Percentiles rank a stretch among this genome's conserved stretches.
phyloP scores from a whole-genome alignment of 2,329 filamentous ascomycete species.

The Fusarium mangiferae region DNA sequence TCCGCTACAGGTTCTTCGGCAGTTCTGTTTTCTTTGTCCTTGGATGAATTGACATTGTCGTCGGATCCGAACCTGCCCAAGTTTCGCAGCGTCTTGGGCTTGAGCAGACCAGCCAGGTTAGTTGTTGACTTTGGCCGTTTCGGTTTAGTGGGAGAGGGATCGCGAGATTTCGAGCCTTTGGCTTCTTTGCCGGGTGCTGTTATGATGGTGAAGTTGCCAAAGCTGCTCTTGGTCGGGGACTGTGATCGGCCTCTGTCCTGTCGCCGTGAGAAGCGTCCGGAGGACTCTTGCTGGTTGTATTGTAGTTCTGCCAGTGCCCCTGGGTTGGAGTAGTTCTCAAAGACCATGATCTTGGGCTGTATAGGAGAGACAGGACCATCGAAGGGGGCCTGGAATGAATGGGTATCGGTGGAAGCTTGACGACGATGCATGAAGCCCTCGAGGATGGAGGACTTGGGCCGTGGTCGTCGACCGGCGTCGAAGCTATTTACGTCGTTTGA shows the following conservation, averaged over 20 bases:
- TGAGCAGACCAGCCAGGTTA: conserved; percentile 81
- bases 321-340: conserved; percentile 52
- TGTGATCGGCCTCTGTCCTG: conserved; percentile 51
- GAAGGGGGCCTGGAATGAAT: conserved; percentile 44
- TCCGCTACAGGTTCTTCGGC: conserved; percentile 54
- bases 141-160: conserved; percentile 67
- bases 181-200: conserved; percentile 53
- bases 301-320: conserved; percentile 66
- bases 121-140: conserved; percentile 86
- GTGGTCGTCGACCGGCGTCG: conserved; percentile 49
- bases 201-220: conserved; percentile 56
- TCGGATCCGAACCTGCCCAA: conserved; percentile 65
- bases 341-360: conserved; percentile 44
- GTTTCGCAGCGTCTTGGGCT: conserved; percentile 78
- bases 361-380: conserved; percentile 41
- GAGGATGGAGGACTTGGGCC: conserved; percentile 61
- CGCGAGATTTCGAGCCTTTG: conserved; percentile 55
- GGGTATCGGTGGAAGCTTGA: conserved; percentile 57
- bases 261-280: conserved; percentile 53
- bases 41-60: conserved; percentile 61
- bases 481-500: conserved; percentile 23
- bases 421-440: conserved; percentile 62
- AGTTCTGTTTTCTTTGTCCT: conserved; percentile 85
- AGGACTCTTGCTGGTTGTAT: conserved; percentile 61
- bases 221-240: conserved; percentile 58